Evolutionary conservation across 2,329 filamentous ascomycete genomes (phyloP), one percentile per base, ranked within the genome.

Genomic region (Aspergillus quadricinctus): DNA sequence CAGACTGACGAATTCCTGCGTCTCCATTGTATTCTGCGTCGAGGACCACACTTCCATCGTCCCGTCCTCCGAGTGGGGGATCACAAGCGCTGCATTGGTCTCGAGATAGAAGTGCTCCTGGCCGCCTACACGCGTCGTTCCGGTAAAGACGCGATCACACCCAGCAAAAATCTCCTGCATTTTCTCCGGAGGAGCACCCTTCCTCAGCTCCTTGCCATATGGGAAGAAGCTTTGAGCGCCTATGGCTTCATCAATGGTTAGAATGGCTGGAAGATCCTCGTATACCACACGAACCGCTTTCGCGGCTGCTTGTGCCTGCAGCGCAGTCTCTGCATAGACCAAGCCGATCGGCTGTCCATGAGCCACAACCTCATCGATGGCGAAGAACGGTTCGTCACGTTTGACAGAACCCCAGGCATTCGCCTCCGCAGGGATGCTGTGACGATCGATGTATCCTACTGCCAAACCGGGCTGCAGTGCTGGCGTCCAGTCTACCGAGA

Each of bases 81-180:
- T 85, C 0, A 84, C 91, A 11, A 97, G 73, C 57, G 87, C 89
- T 2, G 92, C 93, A 61, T 97, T 88, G 0, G 93, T 97, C 75
- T 97, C 94, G 1, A 99, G 82, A 66, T 97, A 99, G 70, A 99
- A 97, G 70, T 99, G 93, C 72, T 99, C 94, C 68, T 99, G 94
- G 0, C 94, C 94, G 51, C 93, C 94, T 85, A 99, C 97, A 53
- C 92, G 83, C 1, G 88, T 83, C 1, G 88, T 85, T 40, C 94
- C 94, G 8, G 84, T 87, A 65, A 97, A 93, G 11, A 96, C 82
- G 69, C 95, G 84, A 66, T 97, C 93, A 5, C 29, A 31, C 4
- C 14, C 10, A 14, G 29, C 29, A 31, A 31, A 31, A 1, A 85
- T 88, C 3, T 87, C 81, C 56, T 83, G 80, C 69, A 97, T 90